phyloP scores from a whole-genome alignment of 345 rosid species.

The Schrenkiella parvula region DNA sequence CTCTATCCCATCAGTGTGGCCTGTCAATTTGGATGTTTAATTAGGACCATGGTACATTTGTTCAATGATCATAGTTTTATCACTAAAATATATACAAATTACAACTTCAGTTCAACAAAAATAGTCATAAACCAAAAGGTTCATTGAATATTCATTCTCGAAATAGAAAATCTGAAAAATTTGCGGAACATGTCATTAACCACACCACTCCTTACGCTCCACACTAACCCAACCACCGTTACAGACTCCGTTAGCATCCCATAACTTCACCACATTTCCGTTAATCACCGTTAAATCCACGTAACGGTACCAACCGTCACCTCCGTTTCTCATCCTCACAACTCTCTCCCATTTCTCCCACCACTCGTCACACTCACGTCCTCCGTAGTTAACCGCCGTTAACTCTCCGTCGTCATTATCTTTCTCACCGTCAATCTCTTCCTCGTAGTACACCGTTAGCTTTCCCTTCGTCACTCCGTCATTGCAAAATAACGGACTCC shows the following conservation, averaged over 20 bases:
- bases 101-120: not conserved
- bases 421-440: slow-evolving; percentile 13
- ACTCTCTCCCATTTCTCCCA: slow-evolving; percentile 32
- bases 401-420: slow-evolving; percentile 12
- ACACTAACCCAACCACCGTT: slow-evolving; percentile 8
- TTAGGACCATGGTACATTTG: not conserved
- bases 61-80: not conserved
- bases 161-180: not conserved
- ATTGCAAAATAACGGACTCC: slow-evolving; percentile 4
- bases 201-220: not conserved
- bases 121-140: not conserved
- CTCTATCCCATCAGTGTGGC: not conserved
- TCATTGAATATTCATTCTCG: not conserved
- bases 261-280: slow-evolving; percentile 71
- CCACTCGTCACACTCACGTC: slow-evolving; percentile 18
- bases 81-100: slow-evolving; percentile 17
- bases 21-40: not conserved
- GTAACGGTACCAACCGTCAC: slow-evolving; percentile 51
- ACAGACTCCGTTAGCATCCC: slow-evolving; percentile 47
- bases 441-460: slow-evolving; percentile 20
- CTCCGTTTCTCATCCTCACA: slow-evolving; percentile 45
- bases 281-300: slow-evolving; percentile 45
- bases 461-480: slow-evolving; percentile 31
- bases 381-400: slow-evolving; percentile 10
- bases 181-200: not conserved